Conservation (phyloP, 257 asterid species). For the Eustoma russellianum region DNA sequence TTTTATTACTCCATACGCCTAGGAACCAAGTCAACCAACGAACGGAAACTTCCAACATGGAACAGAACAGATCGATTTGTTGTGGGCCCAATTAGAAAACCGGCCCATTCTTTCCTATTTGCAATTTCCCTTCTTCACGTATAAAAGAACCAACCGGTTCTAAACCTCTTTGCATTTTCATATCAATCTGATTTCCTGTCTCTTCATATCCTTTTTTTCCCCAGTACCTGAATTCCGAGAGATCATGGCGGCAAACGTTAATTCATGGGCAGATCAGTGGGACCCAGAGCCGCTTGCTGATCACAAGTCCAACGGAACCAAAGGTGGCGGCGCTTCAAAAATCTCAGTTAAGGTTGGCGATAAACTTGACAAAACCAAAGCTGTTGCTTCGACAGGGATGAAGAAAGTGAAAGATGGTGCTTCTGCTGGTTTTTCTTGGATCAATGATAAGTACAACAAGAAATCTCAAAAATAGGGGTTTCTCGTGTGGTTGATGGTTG, state of each 20-base stretch:
- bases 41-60: too few species aligned
- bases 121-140: too few species aligned
- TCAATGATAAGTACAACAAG: constrained; percentile 57
- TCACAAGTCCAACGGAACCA: neutral
- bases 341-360: constrained; percentile 25
- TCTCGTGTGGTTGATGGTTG: too few species aligned
- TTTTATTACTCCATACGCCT: too few species aligned
- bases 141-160: too few species aligned
- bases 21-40: too few species aligned
- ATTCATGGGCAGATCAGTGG: constrained; percentile 35
- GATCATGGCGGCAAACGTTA: constrained; percentile 16
- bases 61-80: too few species aligned
- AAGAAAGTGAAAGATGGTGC: constrained; percentile 77
- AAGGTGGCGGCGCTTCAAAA: constrained; percentile 13
- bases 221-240: neutral
- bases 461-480: constrained; percentile 29
- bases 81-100: too few species aligned
- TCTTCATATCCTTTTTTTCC: neutral
- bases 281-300: constrained; percentile 20
- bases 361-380: constrained; percentile 46
- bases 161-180: too few species aligned
- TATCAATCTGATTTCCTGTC: neutral
- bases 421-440: constrained; percentile 60
- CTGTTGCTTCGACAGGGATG: constrained; percentile 50
- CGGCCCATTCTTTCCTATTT: too few species aligned